Base-by-base conservation (phyloP, 345 rosid genomes). In the Abelmoschus esculentus region DNA sequence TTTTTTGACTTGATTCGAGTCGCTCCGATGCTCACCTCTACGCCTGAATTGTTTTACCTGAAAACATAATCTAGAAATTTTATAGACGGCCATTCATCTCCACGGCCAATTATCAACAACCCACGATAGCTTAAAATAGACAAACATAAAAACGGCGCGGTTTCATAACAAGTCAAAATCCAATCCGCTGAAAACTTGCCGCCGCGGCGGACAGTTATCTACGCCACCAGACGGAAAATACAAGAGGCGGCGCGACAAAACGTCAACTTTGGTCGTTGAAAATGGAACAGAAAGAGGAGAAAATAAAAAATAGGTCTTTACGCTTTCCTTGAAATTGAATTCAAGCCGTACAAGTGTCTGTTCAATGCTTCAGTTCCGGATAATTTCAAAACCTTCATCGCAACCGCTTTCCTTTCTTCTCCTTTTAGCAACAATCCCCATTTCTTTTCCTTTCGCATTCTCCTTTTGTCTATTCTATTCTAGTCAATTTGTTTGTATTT, bases 281-380 rank as follows among this genome's bases (percentile, higher is more conserved):
- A 22, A 22, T 22, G 11, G 12, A 49, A 38, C 10, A 61, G 15
- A 38, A 1, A 61, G 1, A 38, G 0, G 36, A 22, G 5, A 32
- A 32, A 32, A 32, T 5, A 32, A 32, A 32, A 32, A 32, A 22
- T n/a, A 32, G 3, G 36, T 32, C 4, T 32, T 32, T 32, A 32
- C 47, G 14, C 17, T 34, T 34, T 28, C 44, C 28, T 17, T 54
- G n/a, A 3, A 19, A 18, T 40, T 7, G 17, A 44, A 44, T 40
- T 38, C 50, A 56, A 69, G 15, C 53, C 72, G 32, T 40, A 40
- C 54, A 70, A 57, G 32, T 70, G 72, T 56, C 57, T 26, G 72
- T 26, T 57, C 40, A 42, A 26, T 56, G 40, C 72, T 38, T 34
- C 19, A 26, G 19, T 70, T 57, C 15, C 72, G 72, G 54, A 67